These are phyloP conservation scores for Andrographis paniculata DNA, from an alignment of 305 asterid genomes.

Conservation along the genomic window DNA sequence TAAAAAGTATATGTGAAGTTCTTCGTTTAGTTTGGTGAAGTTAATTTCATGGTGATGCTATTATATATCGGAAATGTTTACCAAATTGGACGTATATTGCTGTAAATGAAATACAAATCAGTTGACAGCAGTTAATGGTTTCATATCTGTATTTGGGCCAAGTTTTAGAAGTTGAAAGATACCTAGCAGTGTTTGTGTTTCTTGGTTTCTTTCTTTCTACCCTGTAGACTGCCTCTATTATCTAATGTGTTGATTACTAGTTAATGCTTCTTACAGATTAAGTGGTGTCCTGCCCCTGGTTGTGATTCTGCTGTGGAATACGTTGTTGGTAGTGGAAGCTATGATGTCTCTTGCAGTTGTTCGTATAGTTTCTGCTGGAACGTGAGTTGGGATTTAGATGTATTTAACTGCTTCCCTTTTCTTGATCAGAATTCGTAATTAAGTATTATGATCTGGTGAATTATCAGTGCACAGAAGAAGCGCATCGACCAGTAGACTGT, in stretches of 20 bases:
- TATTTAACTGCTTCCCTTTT: conserved; percentile 11
- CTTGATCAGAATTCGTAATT: conserved; percentile 12
- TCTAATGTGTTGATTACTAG: not conserved
- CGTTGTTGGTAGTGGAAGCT: conserved; percentile 75
- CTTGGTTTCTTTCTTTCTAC: not conserved
- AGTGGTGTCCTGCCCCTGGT: conserved; percentile 97
- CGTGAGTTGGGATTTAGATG: conserved; percentile 41
- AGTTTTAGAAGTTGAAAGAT: not conserved
- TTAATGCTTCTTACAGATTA: conserved; percentile 38
- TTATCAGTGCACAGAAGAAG: conserved; percentile 85
- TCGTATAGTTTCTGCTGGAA: conserved; percentile 88
- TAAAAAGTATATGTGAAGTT: no score
- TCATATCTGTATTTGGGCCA: no score
- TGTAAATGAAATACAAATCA: no score
- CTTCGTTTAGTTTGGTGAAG: no score
- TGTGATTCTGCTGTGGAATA: conserved; percentile 82
- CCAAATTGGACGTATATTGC: no score
- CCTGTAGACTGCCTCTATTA: not conserved
- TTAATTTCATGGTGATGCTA: no score
- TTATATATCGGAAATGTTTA: no score
- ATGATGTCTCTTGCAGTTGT: conserved; percentile 84
- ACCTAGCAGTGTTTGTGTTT: not conserved
- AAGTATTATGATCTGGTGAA: conserved; percentile 18
- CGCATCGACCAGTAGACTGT: conserved; percentile 94
- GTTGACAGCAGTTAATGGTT: no score